Base-by-base conservation (phyloP, 1,284 basidiomycete species). In the Apiotrichum sp. region DNA sequence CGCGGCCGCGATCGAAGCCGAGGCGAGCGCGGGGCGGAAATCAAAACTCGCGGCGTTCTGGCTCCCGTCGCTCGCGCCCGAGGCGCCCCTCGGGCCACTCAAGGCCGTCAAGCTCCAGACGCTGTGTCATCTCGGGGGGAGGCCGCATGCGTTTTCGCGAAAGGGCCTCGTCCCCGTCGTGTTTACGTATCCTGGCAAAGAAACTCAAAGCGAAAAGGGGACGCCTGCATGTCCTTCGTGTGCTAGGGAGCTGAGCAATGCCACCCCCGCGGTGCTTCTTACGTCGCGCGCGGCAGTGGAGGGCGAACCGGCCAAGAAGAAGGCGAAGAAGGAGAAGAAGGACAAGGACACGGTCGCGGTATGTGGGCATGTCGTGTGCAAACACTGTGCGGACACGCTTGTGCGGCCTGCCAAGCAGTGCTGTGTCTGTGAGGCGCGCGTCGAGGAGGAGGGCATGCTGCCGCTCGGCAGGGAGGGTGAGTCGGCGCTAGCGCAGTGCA, bases 11-110 rank as follows among this genome's bases (percentile, higher is more conserved):
- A 89, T 96, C 43, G 89, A 92, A 69, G 80, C 80, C 32, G 93
- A 97, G 72, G 88, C 91, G 68, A 62, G 60, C 0, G 89, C 91
- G 60, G 82, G 86, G 3, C 78, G 93, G 51, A 87, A 86, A 58
- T 82, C 84, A 56, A 95, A 95, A 72, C 81, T 97, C 6, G 91
- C 93, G 0, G 90, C 93, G 65, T 98, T 95, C 71, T 97, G 93
- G 93, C 80, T 96, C 45, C 92, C 88, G 16, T 89, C 84, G 0
- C 77, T 95, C 38, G 90, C 92, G 0, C 92, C 93, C 33, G 85
- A 85, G 0, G 84, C 83, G 8, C 71, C 71, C 31, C 62, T 88
- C 79, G 57, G 82, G 68, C 62, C 86, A 78, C 75, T 92, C 38
- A 82, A 83, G 62, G 87, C 89, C 65, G 82, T 90, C 50, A 92